phyloP scores from a whole-genome alignment of 2,329 filamentous ascomycete species.

The Colletotrichum higginsianum region DNA sequence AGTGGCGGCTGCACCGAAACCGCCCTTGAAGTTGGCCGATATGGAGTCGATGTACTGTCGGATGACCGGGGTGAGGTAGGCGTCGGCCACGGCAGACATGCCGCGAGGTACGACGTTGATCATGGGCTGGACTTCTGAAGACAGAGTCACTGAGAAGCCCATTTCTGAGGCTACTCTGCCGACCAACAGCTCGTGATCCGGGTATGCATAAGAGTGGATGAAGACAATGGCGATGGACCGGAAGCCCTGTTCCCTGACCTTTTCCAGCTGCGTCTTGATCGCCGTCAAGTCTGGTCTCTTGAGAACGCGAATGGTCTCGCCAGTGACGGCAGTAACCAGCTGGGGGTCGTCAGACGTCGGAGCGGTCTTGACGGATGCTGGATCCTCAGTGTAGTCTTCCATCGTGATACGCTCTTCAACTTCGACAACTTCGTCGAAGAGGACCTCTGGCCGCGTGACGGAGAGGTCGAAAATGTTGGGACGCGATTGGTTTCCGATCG shows the following conservation, averaged over 20 bases:
- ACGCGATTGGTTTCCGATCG: slow-evolving; percentile 81
- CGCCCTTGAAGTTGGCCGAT: slow-evolving; percentile 54
- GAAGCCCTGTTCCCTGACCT: slow-evolving; percentile 74
- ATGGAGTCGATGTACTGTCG: slow-evolving; percentile 54
- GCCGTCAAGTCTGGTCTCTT: slow-evolving; percentile 68
- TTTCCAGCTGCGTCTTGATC: slow-evolving; percentile 70
- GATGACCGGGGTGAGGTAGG: slow-evolving; percentile 60
- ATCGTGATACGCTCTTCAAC: slow-evolving; percentile 83
- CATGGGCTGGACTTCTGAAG: slow-evolving; percentile 58
- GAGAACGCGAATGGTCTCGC: slow-evolving; percentile 78
- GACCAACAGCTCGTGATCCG: slow-evolving; percentile 66
- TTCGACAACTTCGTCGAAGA: slow-evolving; percentile 80
- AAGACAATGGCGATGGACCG: slow-evolving; percentile 70
- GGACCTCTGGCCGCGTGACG: slow-evolving; percentile 76
- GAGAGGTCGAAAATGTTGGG: slow-evolving; percentile 82
- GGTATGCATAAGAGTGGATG: slow-evolving; percentile 78
- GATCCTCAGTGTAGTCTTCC: slow-evolving; percentile 82
- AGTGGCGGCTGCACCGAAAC: slow-evolving; percentile 53
- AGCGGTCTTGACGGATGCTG: slow-evolving; percentile 65
- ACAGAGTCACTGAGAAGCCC: slow-evolving; percentile 59
- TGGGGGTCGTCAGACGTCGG: slow-evolving; percentile 60
- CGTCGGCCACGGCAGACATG: slow-evolving; percentile 60
- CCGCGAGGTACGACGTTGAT: slow-evolving; percentile 61
- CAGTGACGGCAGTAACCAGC: slow-evolving; percentile 73
- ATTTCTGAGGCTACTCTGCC: slow-evolving; percentile 54